phyloP scores from a whole-genome alignment of 192 early-diverging fungal genomes.

The Obelidium mucronatum region DNA sequence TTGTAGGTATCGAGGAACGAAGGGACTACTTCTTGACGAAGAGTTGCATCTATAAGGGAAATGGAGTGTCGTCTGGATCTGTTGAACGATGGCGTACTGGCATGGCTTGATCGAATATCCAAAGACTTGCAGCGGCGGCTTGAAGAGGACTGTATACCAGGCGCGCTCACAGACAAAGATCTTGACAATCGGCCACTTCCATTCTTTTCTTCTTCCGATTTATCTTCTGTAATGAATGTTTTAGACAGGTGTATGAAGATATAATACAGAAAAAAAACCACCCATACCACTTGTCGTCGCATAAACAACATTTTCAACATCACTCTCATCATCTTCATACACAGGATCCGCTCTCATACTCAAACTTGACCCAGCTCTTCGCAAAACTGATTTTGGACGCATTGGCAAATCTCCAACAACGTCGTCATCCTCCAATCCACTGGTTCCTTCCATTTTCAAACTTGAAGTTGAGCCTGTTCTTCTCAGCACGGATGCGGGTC shows the following conservation, averaged over 20 bases:
- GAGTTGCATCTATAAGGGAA: background rate
- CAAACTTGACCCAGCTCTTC: background rate
- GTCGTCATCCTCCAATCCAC: background rate
- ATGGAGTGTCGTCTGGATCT: background rate
- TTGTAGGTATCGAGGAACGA: conserved; percentile 1
- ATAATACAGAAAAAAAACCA: background rate
- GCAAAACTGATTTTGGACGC: too few relatives aligned
- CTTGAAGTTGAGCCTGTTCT: background rate
- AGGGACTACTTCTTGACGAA: background rate
- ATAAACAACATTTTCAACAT: background rate
- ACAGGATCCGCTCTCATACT: background rate
- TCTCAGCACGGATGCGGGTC: conserved; percentile 9
- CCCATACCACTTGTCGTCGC: too few relatives aligned
- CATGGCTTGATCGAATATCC: background rate
- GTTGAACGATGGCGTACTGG: background rate
- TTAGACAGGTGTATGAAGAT: too few relatives aligned
- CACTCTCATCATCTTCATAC: background rate
- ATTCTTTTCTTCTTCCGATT: too few relatives aligned
- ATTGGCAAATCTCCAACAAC: too few relatives aligned
- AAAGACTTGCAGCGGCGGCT: conserved; percentile 17
- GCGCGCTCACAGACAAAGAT: too few relatives aligned
- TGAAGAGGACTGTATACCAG: too few relatives aligned
- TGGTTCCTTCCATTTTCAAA: background rate
- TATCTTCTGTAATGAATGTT: too few relatives aligned
- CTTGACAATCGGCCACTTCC: too few relatives aligned